Conservation (phyloP, 2,329 filamentous ascomycete genomes). For the Sarocladium brachiariae region DNA sequence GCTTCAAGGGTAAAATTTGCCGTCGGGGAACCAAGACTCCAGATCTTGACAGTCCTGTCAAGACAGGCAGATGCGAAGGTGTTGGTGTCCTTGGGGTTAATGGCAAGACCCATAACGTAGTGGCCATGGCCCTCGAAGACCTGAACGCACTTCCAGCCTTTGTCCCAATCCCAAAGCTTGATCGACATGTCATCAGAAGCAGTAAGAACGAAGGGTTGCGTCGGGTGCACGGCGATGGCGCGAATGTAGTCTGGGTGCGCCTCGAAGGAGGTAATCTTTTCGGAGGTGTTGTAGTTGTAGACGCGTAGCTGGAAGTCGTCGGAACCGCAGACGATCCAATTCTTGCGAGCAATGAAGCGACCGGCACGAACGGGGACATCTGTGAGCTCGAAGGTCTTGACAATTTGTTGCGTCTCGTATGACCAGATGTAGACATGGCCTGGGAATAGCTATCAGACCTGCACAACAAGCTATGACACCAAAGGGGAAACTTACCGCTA, state of each 20-base stretch:
- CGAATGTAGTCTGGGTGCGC: constrained; percentile 98
- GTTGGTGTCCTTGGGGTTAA: constrained; percentile 96
- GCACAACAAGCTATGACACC: no score
- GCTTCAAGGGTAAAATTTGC: constrained; percentile 96
- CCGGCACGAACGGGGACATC: constrained; percentile 96
- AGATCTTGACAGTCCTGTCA: constrained; percentile 95
- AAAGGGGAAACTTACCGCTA: constrained; percentile 78
- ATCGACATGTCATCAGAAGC: constrained; percentile 98
- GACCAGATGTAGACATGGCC: constrained; percentile 99
- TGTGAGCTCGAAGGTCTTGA: constrained; percentile 98
- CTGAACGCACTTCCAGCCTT: constrained; percentile 95
- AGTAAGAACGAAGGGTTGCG: constrained; percentile 90
- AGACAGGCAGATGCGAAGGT: constrained; percentile 89
- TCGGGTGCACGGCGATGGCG: constrained; percentile 90
- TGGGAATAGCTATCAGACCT: constrained; percentile 28
- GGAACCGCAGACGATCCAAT: constrained; percentile 96
- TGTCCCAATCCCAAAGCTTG: constrained; percentile 99
- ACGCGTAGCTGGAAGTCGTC: constrained; percentile 84
- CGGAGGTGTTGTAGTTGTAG: constrained; percentile 99
- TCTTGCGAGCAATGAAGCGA: constrained; percentile 94
- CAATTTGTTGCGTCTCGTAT: constrained; percentile 90
- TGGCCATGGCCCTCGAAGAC: constrained; percentile 94
- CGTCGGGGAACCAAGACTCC: constrained; percentile 88
- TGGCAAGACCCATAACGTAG: constrained; percentile 93
- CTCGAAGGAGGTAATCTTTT: constrained; percentile 96